Base-by-base conservation (phyloP, 805 yeast genomes). In the Saturnispora bothae region DNA sequence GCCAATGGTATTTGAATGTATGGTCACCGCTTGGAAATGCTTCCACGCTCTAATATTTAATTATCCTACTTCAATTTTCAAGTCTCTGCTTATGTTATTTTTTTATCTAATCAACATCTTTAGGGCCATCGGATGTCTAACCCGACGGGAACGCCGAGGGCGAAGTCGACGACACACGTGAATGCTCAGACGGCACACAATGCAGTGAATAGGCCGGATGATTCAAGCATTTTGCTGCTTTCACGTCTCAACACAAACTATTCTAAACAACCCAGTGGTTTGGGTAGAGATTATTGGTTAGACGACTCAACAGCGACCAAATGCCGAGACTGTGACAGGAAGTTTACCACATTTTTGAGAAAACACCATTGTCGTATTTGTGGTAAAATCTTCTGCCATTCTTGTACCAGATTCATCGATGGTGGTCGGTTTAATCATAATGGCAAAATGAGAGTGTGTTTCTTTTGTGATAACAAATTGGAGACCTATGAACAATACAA, bases 311-410 rank as follows among this genome's bases (percentile, higher is more conserved):
- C 85, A 42, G 95, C 94, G 0, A 72, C 78, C 7, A 92, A 85
- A 44, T 89, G 98, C 52, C 75, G 85, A 41, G 69, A 79, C 13
- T 89, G 97, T 57, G 83, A 81, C 40, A 69, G 76, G 39, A 73
- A 75, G 3, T 89, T 89, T 53, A 73, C 82, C 1, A 81, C 96
- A 0, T 88, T 86, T 60, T 64, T 96, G 54, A 66, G 98, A 48
- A 82, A 83, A 47, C 98, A 89, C 54, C 98, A 89, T 58, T 89
- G 98, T 53, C 65, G 98, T 38, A 77, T 89, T 26, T 89, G 98
- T 60, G 98, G 98, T 2, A 95, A 88, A 56, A 88, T 89, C 34
- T 89, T 88, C 53, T 89, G 98, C 57, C 69, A 81, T 31, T 67
- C 70, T 8, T 89, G 98, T 57, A 84, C 96, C 0, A 61, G 72